Evolutionary conservation across 441 rosid species (phyloP).

Genomic region (Syzygium malaccense): DNA sequence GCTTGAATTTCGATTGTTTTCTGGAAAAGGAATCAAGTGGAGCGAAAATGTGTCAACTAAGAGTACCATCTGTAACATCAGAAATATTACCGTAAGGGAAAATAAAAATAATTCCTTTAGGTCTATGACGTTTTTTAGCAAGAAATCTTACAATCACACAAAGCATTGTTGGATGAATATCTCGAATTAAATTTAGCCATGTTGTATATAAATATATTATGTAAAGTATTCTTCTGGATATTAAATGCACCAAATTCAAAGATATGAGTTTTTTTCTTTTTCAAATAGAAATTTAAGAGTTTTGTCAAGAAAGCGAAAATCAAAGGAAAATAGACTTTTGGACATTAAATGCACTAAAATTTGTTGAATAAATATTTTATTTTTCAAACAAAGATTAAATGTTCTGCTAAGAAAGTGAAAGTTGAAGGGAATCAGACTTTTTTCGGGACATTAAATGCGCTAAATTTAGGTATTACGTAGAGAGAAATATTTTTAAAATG

Average conservation of each 20-base stretch:
- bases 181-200: not conserved
- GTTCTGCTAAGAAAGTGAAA: not conserved
- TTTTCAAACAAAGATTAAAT: not conserved
- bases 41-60: not conserved
- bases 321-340: not conserved
- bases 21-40: not conserved
- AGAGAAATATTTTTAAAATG: not conserved
- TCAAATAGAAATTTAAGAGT: not conserved
- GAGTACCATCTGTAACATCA: not conserved
- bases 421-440: not conserved
- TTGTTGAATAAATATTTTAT: not conserved
- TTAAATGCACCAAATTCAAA: not conserved
- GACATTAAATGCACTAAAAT: not conserved
- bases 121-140: not conserved
- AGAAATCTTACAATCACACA: not conserved
- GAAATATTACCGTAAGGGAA: not conserved
- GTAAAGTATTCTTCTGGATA: not conserved
- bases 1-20: not conserved
- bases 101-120: not conserved
- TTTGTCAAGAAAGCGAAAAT: not conserved
- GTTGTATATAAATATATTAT: not conserved
- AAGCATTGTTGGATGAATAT: not conserved
- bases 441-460: not conserved
- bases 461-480: not conserved
- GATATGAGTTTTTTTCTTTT: not conserved